Base-by-base conservation (phyloP, 352 stramenopile species). In the Globisporangium abappressorium region DNA sequence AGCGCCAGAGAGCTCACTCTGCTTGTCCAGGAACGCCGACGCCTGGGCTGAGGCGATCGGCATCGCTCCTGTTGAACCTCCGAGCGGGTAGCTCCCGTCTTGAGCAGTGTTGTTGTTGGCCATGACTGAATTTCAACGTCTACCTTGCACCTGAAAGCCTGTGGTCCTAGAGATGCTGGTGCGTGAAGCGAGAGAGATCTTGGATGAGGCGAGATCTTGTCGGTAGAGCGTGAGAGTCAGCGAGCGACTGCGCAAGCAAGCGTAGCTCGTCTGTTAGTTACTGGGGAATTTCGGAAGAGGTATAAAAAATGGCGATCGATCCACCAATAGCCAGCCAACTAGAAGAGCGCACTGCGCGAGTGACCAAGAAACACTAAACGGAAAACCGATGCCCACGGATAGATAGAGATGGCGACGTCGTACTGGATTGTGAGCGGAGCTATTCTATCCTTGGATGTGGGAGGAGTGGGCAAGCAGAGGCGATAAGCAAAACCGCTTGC, bases 21-120 rank as follows among this genome's bases (percentile, higher is more conserved):
- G 67, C 47, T 69, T 72, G 18, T 68, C 54, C 22, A 43, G 38
- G 15, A 65, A 62, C 24, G 51, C 36, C 47, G 58, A 62, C 26
- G 41, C 34, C 22, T 51, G 61, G 5, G 53, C 47, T 43, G 63
- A 55, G 5, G 53, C 18, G 12, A 38, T 28, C 15, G 38, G 18
- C 26, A 56, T 41, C 1, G 38, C 5, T 41, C n/a, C 12, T 34
- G 53, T 20, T 18, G 53, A 18, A 9, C 54, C n/a, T 41, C 26
- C 33, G 2, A 64, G 56, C 11, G 64, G 22, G 30, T 60, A 65
- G n/a, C 8, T 55, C 30, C 33, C 30, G 8, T 69, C 64, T 15
- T 22, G 15, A 14, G 26, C n/a, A 8, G 56, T 43, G 46, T 22
- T 49, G n/a, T 6, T 69, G 18, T 18, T 51, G 18, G 43, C 18